Conservation (phyloP, 2,329 filamentous ascomycete genomes). For the Colletotrichum sp. region DNA sequence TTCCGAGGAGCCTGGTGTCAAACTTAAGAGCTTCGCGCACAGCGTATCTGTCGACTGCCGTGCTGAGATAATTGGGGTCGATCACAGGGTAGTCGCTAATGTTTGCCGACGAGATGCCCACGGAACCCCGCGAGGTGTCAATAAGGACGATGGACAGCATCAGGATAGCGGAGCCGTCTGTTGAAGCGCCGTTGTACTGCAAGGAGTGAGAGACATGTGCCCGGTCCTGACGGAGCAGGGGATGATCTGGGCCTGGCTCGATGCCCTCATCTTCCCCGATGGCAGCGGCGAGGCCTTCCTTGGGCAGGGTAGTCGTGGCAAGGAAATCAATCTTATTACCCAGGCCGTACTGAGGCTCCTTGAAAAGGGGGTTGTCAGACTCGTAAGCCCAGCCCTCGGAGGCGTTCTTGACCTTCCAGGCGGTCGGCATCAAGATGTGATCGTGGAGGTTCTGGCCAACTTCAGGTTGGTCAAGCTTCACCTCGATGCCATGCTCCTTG, state of each 20-base stretch:
- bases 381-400: constrained; percentile 35
- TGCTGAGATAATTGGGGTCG: constrained; percentile 34
- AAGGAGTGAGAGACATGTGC: neutral
- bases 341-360: constrained; percentile 36
- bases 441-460: constrained; percentile 57
- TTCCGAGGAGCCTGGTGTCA: constrained; percentile 26
- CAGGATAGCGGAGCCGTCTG: constrained; percentile 15
- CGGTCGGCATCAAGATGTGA: constrained; percentile 45
- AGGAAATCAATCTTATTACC: constrained; percentile 43
- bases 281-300: constrained; percentile 32
- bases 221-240: constrained; percentile 30
- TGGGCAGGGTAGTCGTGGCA: constrained; percentile 29
- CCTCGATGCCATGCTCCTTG: constrained; percentile 43
- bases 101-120: constrained; percentile 26
- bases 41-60: constrained; percentile 33
- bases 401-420: constrained; percentile 35
- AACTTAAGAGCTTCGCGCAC: constrained; percentile 27
- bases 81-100: constrained; percentile 26
- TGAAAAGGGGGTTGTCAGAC: constrained; percentile 33
- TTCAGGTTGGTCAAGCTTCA: constrained; percentile 46
- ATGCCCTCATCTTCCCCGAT: constrained; percentile 35
- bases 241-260: constrained; percentile 29
- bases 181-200: constrained; percentile 2
- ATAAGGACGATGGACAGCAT: constrained; percentile 26
- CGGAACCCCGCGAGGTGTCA: constrained; percentile 30